These are phyloP conservation scores for Pseudonitzschia delicatissima DNA, from an alignment of 108 stramenopile species.

Conservation along the genomic window DNA sequence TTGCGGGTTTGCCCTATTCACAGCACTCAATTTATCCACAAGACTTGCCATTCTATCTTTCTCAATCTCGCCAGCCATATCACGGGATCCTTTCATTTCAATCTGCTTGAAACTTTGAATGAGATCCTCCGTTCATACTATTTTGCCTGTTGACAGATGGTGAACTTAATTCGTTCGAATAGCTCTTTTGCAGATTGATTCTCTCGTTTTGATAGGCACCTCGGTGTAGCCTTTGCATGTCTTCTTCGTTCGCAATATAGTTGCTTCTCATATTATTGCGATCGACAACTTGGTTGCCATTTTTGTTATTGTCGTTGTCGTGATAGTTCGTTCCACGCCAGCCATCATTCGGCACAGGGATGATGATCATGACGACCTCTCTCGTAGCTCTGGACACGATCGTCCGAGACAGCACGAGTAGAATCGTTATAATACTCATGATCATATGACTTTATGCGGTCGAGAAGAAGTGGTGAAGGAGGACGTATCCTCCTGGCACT, in stretches of 20 bases:
- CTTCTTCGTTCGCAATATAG: background rate
- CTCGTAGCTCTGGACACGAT: background rate
- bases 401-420: background rate
- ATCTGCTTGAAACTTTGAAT: background rate
- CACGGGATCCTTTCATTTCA: background rate
- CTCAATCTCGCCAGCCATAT: background rate
- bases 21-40: slow-evolving; percentile 60
- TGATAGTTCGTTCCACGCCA: background rate
- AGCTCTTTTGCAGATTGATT: no score
- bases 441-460: slow-evolving; percentile 16
- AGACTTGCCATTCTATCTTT: slow-evolving; percentile 24
- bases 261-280: background rate
- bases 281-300: background rate
- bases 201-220: no score
- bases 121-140: background rate
- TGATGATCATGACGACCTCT: background rate
- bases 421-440: background rate
- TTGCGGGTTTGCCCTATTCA: slow-evolving; percentile 63
- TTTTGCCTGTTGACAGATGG: no score
- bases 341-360: no score
- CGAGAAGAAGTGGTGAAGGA: slow-evolving; percentile 22
- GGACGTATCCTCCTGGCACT: slow-evolving; percentile 1
- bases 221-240: background rate
- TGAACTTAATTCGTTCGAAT: no score
- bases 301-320: background rate